Percentiles rank a stretch among this genome's conserved stretches.
phyloP scores from a whole-genome alignment of 495 filamentous ascomycete species.

The Elasticomyces elasticus region DNA sequence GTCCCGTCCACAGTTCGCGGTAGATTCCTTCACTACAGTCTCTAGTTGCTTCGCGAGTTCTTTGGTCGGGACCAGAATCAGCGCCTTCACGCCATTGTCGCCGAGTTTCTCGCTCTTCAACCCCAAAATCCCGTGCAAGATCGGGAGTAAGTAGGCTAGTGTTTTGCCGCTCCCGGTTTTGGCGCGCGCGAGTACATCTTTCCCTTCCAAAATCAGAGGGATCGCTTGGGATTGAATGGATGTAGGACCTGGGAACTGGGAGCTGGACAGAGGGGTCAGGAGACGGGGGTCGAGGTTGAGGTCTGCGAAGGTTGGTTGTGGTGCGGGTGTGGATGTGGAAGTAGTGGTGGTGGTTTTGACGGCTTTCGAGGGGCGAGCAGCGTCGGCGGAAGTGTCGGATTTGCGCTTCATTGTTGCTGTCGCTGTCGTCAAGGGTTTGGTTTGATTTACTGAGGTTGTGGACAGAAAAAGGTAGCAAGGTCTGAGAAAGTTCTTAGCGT shows the following conservation, averaged over 20 bases:
- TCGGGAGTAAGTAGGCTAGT: slow-evolving; percentile 87
- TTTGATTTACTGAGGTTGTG: background rate
- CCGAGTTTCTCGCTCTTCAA: slow-evolving; percentile 41
- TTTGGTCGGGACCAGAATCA: slow-evolving; percentile 87
- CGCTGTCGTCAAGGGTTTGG: background rate
- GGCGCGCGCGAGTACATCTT: slow-evolving; percentile 80
- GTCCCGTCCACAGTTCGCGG: slow-evolving; percentile 73
- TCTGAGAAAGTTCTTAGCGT: background rate
- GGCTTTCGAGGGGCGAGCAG: background rate
- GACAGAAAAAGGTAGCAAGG: background rate
- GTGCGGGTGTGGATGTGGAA: no score
- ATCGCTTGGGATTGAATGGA: slow-evolving; percentile 78
- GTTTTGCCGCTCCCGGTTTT: slow-evolving; percentile 96
- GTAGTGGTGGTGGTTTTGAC: background rate
- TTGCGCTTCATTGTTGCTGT: slow-evolving; percentile 51
- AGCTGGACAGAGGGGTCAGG: slow-evolving; percentile 72
- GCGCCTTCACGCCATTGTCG: slow-evolving; percentile 42
- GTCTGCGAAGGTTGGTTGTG: slow-evolving; percentile 38
- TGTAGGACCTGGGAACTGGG: slow-evolving; percentile 76
- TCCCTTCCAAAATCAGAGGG: slow-evolving; percentile 78
- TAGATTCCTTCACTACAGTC: slow-evolving; percentile 59
- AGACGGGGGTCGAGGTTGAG: slow-evolving; percentile 75
- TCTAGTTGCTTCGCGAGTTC: slow-evolving; percentile 88
- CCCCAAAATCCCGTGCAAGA: slow-evolving; percentile 70
- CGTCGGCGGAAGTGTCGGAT: slow-evolving; percentile 44